Conservation (phyloP, 2,329 filamentous ascomycete genomes). For the Colletotrichum zoysiae region DNA sequence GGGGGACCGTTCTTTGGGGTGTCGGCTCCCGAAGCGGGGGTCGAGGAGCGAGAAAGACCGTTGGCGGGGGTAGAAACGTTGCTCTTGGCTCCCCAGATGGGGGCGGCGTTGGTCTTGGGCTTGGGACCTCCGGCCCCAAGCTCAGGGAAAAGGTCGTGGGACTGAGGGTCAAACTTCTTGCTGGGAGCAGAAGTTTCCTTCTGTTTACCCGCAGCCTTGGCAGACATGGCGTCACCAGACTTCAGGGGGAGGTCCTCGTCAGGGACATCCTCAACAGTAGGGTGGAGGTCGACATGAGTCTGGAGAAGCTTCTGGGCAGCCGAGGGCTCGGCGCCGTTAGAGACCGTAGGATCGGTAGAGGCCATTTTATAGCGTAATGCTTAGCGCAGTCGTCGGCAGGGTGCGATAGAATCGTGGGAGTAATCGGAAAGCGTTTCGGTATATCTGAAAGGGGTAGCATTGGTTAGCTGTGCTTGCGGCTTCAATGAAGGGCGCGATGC, state of each 20-base stretch:
- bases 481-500: neutral
- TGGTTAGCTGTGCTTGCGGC: constrained; percentile 7
- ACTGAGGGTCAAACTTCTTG: constrained; percentile 80
- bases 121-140: constrained; percentile 73
- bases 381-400: constrained; percentile 16
- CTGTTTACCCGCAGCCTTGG: constrained; percentile 78
- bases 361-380: constrained; percentile 55
- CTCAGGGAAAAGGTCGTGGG: constrained; percentile 93
- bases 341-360: constrained; percentile 53
- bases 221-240: constrained; percentile 63
- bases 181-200: constrained; percentile 63
- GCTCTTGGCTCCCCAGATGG: constrained; percentile 81
- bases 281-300: constrained; percentile 71
- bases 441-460: constrained; percentile 31
- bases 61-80: constrained; percentile 69
- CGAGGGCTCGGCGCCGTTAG: constrained; percentile 59
- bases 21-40: constrained; percentile 70
- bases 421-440: constrained; percentile 27
- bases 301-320: constrained; percentile 73
- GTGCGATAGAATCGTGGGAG: constrained; percentile 24
- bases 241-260: constrained; percentile 81
- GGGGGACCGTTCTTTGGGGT: constrained; percentile 62
- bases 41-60: constrained; percentile 70
- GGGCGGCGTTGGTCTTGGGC: constrained; percentile 75
- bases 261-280: constrained; percentile 82